Evolutionary conservation across 2,329 filamentous ascomycete species (phyloP), one percentile per base, ranked within the genome.

Genomic region (Nemania bipapillata): DNA sequence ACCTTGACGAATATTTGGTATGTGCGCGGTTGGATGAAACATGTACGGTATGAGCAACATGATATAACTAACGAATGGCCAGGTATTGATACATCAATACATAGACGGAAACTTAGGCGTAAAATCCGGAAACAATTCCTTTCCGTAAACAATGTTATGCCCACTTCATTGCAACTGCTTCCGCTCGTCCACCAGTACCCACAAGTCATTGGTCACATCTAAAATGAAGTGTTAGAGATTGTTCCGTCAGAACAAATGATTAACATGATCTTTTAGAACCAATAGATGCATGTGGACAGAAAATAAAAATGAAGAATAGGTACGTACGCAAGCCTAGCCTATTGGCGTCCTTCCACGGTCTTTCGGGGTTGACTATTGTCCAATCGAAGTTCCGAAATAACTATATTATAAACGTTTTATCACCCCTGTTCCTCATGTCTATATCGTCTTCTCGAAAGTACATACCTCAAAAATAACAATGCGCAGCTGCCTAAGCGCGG

Each of bases 301-400:
- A 15, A 22, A 8, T 4, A 32, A 32, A 9, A 32, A 32, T 32
- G 30, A 32, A 35, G 17, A 56, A 24, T 24, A 4, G n/a, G n/a
- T n/a, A 32, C 63, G 12, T 61, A 66, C 63, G 58, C 9, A 73
- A 30, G 24, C 71, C 71, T 17, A 60, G 62, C 4, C 61, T 58
- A n/a, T 49, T 61, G 2, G 17, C n/a, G 17, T 54, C 28, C 26
- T 62, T 67, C 67, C 67, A 73, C 12, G 70, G 71, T 15, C 53
- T 73, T 37, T 70, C 65, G 1, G 71, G 71, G 15, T 68, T 69
- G 50, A 65, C 50, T 12, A 73, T 12, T 3, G 63, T 50, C 70
- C 68, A 72, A 22, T 73, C 63, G 52, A 73, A 73, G 61, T 72
- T 32, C 12, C 66, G 63, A 12, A 70, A 26, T 24, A 73, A 30